These are phyloP conservation scores for Pseudocercospora macadamiae DNA, from an alignment of 2,329 filamentous ascomycete genomes.

Conservation along the genomic window DNA sequence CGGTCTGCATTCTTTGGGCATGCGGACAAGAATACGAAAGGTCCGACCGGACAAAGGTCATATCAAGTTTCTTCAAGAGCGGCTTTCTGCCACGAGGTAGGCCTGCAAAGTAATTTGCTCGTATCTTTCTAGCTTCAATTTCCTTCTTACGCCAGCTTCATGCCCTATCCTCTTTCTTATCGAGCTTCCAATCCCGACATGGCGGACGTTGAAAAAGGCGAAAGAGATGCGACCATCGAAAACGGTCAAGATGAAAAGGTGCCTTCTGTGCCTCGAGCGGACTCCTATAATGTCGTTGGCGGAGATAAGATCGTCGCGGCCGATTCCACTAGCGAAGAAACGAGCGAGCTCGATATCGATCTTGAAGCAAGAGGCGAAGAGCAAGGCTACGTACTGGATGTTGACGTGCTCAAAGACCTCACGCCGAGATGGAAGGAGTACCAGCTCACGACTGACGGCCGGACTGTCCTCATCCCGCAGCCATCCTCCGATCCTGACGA, in stretches of 20 bases:
- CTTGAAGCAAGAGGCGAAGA: slow-evolving; percentile 31
- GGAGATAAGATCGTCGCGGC: neutral
- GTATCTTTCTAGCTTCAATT: neutral
- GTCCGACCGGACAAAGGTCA: too few relatives aligned
- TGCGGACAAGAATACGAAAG: neutral
- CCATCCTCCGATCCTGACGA: slow-evolving; percentile 26
- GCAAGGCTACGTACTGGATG: slow-evolving; percentile 41
- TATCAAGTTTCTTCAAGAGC: neutral
- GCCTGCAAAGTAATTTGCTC: neutral
- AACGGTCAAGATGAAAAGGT: neutral
- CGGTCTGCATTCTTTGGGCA: neutral
- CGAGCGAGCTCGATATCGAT: slow-evolving; percentile 23
- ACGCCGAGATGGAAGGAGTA: slow-evolving; percentile 42
- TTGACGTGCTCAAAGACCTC: slow-evolving; percentile 34
- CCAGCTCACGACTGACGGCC: slow-evolving; percentile 39
- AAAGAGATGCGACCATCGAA: neutral
- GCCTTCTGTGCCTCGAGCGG: neutral
- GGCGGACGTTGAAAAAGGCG: neutral
- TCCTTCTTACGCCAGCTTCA: neutral
- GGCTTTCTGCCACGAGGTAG: neutral
- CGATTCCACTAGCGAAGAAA: neutral
- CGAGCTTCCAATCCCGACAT: neutral
- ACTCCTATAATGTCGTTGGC: neutral
- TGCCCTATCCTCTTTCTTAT: slow-evolving; percentile 3
- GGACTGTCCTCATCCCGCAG: slow-evolving; percentile 31